Conservation (phyloP, 1,139 yeast genomes). For the Geotrichum phurueaensis region DNA sequence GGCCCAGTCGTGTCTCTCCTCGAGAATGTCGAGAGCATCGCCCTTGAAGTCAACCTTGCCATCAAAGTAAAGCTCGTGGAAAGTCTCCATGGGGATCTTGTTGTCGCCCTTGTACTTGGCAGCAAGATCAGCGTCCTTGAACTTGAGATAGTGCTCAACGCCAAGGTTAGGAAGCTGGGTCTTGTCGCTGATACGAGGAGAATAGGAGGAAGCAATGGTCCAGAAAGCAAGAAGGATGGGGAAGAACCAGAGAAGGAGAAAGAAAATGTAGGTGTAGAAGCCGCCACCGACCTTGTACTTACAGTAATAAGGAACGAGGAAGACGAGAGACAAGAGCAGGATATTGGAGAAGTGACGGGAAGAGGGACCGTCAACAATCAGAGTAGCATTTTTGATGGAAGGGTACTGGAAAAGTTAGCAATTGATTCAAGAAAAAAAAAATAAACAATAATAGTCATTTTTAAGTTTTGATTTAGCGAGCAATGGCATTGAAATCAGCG, state of each 20-base stretch:
- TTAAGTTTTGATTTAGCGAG: neutral
- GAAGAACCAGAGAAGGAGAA: conserved; percentile 48
- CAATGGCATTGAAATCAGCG: neutral
- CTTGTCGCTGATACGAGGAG: conserved; percentile 78
- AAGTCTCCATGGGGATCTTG: conserved; percentile 89
- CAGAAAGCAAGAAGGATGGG: conserved; percentile 79
- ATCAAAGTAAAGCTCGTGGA: conserved; percentile 81
- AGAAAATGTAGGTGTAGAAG: conserved; percentile 48
- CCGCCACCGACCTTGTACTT: conserved; percentile 71
- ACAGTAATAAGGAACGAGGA: conserved; percentile 60
- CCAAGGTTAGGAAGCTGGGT: conserved; percentile 72
- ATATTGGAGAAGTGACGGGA: conserved; percentile 66
- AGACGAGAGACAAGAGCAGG: conserved; percentile 47
- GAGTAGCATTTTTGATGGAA: conserved; percentile 75
- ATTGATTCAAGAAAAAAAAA: neutral
- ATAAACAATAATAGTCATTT: neutral
- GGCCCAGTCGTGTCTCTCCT: conserved; percentile 90
- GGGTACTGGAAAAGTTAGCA: conserved; percentile 39
- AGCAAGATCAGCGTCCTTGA: conserved; percentile 69
- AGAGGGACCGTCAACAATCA: conserved; percentile 92
- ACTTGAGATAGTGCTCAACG: conserved; percentile 71
- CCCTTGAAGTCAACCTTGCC: conserved; percentile 85
- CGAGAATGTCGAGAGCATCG: conserved; percentile 76
- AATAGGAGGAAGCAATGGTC: conserved; percentile 68
- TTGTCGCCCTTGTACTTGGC: conserved; percentile 63